Conservation (phyloP, 495 filamentous ascomycete species). For the Cladorrhinum samala region DNA sequence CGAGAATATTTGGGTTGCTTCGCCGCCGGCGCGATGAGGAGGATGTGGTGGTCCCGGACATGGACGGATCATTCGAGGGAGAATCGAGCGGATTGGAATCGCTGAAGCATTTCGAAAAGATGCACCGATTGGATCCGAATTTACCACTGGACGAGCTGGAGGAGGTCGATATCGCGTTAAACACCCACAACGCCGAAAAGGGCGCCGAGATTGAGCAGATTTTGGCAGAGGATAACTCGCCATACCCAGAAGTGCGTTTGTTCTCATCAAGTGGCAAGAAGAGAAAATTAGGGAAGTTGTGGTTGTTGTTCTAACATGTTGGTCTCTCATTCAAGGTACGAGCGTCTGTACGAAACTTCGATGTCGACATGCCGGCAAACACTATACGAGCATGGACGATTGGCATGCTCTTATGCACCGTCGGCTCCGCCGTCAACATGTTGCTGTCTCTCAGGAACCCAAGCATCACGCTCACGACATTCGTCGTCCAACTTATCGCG, state of each 20-base stretch:
- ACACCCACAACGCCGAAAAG: slow-evolving; percentile 46
- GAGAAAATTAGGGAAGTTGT: no score
- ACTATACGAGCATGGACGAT: slow-evolving; percentile 69
- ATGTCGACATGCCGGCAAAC: slow-evolving; percentile 62
- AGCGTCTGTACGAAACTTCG: slow-evolving; percentile 54
- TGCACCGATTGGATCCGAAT: slow-evolving; percentile 66
- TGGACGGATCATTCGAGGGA: slow-evolving; percentile 26
- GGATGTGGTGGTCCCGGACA: slow-evolving; percentile 20
- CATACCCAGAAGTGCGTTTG: slow-evolving; percentile 59
- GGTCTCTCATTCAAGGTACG: slow-evolving; percentile 49
- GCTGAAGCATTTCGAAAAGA: slow-evolving; percentile 47
- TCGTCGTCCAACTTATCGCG: slow-evolving; percentile 63
- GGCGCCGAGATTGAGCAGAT: slow-evolving; percentile 51
- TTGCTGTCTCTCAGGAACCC: slow-evolving; percentile 62
- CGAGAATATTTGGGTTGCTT: slow-evolving; percentile 18
- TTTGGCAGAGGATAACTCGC: slow-evolving; percentile 58
- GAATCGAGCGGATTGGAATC: slow-evolving; percentile 28
- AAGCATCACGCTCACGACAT: slow-evolving; percentile 57
- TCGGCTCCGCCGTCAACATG: slow-evolving; percentile 66
- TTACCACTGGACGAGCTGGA: slow-evolving; percentile 55
- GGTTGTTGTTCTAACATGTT: slow-evolving; percentile 14
- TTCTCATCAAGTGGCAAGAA: no score
- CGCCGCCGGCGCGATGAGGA: slow-evolving; percentile 22
- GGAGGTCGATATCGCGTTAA: slow-evolving; percentile 55
- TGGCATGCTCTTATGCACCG: slow-evolving; percentile 55